Evolutionary conservation across 2,329 filamentous ascomycete species (phyloP).

Genomic region (Aschersonia sp.): DNA sequence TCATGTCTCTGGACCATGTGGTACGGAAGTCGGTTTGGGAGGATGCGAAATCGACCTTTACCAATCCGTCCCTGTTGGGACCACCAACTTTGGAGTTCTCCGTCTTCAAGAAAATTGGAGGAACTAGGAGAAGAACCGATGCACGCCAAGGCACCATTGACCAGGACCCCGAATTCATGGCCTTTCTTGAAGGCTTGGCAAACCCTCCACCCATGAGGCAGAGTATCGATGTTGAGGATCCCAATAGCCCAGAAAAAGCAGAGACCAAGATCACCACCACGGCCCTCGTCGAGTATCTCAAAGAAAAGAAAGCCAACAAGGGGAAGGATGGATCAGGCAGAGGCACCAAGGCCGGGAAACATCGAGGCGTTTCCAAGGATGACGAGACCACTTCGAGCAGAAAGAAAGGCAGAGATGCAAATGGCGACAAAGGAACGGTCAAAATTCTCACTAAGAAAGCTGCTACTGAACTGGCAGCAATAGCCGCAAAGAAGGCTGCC

Average conservation of each 20-base stretch:
- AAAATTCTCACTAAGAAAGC: conserved; percentile 50
- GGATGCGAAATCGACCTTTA: conserved; percentile 66
- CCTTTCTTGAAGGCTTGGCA: conserved; percentile 77
- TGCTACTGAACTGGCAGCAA: conserved; percentile 31
- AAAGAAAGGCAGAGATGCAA: conserved; percentile 46
- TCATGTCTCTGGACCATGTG: conserved; percentile 52
- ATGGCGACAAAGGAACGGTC: conserved; percentile 41
- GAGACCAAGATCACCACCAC: conserved; percentile 61
- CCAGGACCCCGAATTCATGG: conserved; percentile 89
- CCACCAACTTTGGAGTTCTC: conserved; percentile 72
- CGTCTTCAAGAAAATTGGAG: conserved; percentile 70
- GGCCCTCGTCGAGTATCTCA: conserved; percentile 77
- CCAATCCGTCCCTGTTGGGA: conserved; percentile 58
- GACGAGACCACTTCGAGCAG: conserved; percentile 41
- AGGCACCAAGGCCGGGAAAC: conserved; percentile 38
- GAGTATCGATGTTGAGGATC: conserved; percentile 24
- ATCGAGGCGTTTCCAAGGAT: conserved; percentile 24
- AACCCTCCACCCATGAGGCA: conserved; percentile 42
- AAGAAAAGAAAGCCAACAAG: conserved; percentile 79
- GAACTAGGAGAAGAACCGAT: conserved; percentile 61
- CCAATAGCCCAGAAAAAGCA: conserved; percentile 27
- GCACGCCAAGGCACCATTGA: conserved; percentile 88
- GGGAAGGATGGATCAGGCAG: conserved; percentile 35
- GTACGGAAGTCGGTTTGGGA: conserved; percentile 60
- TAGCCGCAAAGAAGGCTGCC: conserved; percentile 28